Evolutionary conservation across 177 flowering plant genomes (phyloP), one percentile per base, ranked within the genome.

Genomic region (Vitis hybrid): DNA sequence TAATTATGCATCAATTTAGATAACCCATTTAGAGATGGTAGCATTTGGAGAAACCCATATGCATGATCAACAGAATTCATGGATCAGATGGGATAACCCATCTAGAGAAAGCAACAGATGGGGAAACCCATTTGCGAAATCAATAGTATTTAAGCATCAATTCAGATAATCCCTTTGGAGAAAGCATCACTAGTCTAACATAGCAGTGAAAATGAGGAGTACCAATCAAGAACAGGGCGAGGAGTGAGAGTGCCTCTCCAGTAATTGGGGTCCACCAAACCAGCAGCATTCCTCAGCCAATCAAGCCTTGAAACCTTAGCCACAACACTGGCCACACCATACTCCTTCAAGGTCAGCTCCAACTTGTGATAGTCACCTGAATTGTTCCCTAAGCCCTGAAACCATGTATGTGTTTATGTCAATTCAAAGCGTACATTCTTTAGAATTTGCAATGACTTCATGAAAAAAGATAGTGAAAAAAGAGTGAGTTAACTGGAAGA

Each of bases 261-360:
- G 76, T 94, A 94, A 75, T 88, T 86, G 27, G 91, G 80, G 64
- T 94, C 97, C 11, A 86, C 30, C 79, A 94, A 82, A 64, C 98
- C 97, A 61, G 98, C 97, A 6, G 97, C 98, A 83, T 94, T 94
- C 74, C 97, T 84, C 11, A 94, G 72, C 98, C 98, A 94, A 76
- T 94, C 98, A 49, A 85, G 49, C 58, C 97, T 86, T 21, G 98
- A 90, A 35, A 92, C 98, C 49, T 83, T 84, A 9, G 94, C 88
- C 50, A 85, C 81, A 21, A 89, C 91, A 0, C 81, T 68, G 2
- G 88, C 82, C 7, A 94, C 86, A 2, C 94, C 92, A 59, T 87
- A 86, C 3, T 73, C 70, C 9, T 75, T 69, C 69, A 89, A 72
- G 4, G 80, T 84, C 58, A 78, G 20, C 68, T 74, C 73, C 77